Conservation (phyloP, 75 land plant genomes). For the Larix kaempferi region DNA sequence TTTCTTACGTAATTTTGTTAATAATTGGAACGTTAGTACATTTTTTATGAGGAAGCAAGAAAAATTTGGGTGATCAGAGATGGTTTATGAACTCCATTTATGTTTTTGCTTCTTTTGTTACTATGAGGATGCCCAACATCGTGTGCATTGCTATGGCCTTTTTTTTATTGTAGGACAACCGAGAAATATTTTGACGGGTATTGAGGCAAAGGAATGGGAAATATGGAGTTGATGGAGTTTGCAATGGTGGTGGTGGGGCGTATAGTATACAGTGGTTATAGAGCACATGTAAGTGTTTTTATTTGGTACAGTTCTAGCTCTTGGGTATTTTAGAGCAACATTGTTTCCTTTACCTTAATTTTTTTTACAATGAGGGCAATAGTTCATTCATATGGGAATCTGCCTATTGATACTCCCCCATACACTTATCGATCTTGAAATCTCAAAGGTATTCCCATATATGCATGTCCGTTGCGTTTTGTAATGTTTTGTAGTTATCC, state of each 20-base stretch:
- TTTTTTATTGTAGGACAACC: not conserved
- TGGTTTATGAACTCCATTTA: not conserved
- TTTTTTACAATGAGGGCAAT: not conserved
- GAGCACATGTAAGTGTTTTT: conserved; percentile 64
- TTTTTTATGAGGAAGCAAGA: no score
- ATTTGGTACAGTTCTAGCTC: not conserved
- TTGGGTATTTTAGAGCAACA: not conserved
- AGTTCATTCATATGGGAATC: not conserved
- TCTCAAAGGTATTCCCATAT: not conserved
- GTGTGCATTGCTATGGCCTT: not conserved
- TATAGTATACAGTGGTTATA: conserved; percentile 72
- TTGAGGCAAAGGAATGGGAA: conserved; percentile 61
- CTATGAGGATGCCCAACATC: not conserved
- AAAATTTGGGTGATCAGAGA: not conserved
- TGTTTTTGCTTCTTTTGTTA: not conserved
- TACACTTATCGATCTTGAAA: not conserved
- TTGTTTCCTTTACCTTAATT: not conserved
- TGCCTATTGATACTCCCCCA: not conserved
- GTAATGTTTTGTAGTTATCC: no score
- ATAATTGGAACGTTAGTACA: not conserved
- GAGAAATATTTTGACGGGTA: conserved; percentile 34
- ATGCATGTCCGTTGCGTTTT: not conserved
- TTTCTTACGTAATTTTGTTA: conserved; percentile 7
- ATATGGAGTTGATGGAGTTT: conserved; percentile 72
- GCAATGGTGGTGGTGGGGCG: conserved; percentile 96